Evolutionary conservation across 2,329 filamentous ascomycete species (phyloP).

Genomic region (Phaeomoniella chlamydospora): DNA sequence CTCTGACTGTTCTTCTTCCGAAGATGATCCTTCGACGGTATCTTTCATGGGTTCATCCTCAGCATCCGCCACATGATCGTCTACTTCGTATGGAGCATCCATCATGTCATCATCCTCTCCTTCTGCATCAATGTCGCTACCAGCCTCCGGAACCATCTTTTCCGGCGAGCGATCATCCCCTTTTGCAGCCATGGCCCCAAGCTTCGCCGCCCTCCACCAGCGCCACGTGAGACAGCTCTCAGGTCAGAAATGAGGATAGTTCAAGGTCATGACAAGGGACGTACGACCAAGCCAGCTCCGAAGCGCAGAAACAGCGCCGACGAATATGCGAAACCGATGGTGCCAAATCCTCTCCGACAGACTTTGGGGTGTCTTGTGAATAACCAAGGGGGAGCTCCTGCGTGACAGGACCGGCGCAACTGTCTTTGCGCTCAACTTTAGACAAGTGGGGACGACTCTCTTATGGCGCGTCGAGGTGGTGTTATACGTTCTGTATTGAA

Average conservation of each 20-base stretch:
- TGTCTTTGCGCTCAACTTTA: background rate
- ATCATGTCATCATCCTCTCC: slow-evolving; percentile 21
- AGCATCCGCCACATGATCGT: background rate
- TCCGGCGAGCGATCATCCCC: background rate
- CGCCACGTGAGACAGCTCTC: no score
- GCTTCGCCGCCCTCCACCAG: background rate
- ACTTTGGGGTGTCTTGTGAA: no score
- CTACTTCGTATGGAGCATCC: background rate
- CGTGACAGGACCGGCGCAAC: no score
- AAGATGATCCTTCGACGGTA: slow-evolving; percentile 11
- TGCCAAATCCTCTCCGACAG: no score
- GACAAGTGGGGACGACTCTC: background rate
- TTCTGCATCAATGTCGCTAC: slow-evolving; percentile 28
- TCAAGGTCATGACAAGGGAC: background rate
- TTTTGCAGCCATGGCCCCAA: background rate
- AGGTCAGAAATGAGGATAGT: no score
- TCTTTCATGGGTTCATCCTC: background rate
- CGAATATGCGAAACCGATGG: no score
- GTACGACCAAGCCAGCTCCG: no score
- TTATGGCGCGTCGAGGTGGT: background rate
- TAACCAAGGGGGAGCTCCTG: no score
- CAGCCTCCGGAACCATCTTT: slow-evolving; percentile 4
- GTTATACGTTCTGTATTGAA: background rate
- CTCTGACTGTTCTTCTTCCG: slow-evolving; percentile 7
- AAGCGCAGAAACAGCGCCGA: no score